phyloP scores from a whole-genome alignment of 1,139 yeast genomes.

The Debaryomyces coudertii region DNA sequence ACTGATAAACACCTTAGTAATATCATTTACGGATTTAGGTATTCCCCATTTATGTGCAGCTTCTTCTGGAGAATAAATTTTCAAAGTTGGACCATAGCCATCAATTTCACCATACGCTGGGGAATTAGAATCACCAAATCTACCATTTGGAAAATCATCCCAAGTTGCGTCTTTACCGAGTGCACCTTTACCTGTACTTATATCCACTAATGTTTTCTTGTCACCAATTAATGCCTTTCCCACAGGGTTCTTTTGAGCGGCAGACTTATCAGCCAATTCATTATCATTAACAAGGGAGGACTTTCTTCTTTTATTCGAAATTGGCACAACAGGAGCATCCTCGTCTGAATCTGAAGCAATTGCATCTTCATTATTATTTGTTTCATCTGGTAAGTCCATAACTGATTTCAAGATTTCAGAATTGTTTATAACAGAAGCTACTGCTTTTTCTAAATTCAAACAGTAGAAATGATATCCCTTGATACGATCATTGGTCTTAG shows the following conservation, averaged over 20 bases:
- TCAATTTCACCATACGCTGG: conserved; percentile 98
- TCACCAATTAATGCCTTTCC: conserved; percentile 32
- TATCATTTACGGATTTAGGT: conserved; percentile 66
- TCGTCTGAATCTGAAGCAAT: conserved; percentile 39
- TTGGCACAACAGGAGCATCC: conserved; percentile 15
- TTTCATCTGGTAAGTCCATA: conserved; percentile 21
- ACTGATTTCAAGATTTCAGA: conserved; percentile 50
- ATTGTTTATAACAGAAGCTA: conserved; percentile 77
- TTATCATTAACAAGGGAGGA: conserved; percentile 52
- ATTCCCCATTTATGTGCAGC: conserved; percentile 83
- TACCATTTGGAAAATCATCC: conserved; percentile 98
- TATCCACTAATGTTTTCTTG: conserved; percentile 66
- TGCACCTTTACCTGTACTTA: conserved; percentile 82
- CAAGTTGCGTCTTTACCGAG: conserved; percentile 92
- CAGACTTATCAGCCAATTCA: conserved; percentile 40
- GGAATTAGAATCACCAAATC: conserved; percentile 96
- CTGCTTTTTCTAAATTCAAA: conserved; percentile 84
- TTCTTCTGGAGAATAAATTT: conserved; percentile 64
- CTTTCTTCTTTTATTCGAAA: conserved; percentile 35
- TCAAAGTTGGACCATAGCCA: conserved; percentile 93
- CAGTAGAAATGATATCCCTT: conserved; percentile 91
- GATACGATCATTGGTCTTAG: conserved; percentile 55
- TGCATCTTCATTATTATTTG: conserved; percentile 31
- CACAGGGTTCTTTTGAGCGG: conserved; percentile 27
- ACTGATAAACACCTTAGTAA: conserved; percentile 67